Percentiles rank a stretch among this genome's conserved stretches.
Conservation (phyloP, 2,329 filamentous ascomycete genomes). For the Scedosporium dehoogii region DNA sequence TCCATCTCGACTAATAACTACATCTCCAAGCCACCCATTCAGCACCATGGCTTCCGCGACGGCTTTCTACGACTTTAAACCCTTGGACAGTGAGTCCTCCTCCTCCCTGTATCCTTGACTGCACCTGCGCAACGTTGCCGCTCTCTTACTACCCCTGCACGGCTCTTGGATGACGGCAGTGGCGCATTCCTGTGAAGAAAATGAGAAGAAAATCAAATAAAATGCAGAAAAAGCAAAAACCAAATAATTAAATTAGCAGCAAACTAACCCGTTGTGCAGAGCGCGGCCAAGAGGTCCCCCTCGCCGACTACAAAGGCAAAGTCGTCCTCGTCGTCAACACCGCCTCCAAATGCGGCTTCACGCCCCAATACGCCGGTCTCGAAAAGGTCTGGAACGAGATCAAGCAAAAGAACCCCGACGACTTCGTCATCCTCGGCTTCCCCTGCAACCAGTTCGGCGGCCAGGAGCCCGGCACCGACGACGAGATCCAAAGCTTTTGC, state of each 20-base stretch:
- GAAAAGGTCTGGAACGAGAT: conserved; percentile 82
- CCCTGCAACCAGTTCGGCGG: conserved; percentile 95
- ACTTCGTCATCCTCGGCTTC: conserved; percentile 87
- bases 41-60: conserved; percentile 35
- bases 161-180: background rate
- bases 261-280: background rate
- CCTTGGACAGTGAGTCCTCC: conserved; percentile 59
- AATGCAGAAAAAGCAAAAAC: too few species aligned
- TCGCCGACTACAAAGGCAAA: conserved; percentile 73
- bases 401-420: conserved; percentile 56
- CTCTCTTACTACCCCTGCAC: background rate
- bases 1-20: background rate
- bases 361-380: conserved; percentile 83
- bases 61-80: conserved; percentile 75
- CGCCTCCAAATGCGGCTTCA: conserved; percentile 97
- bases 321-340: conserved; percentile 96
- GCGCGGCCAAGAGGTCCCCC: conserved; percentile 59
- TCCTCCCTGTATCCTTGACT: background rate
- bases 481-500: conserved; percentile 77
- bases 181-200: background rate
- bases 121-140: background rate
- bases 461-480: conserved; percentile 79
- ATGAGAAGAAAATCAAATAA: too few species aligned
- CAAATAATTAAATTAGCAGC: background rate
- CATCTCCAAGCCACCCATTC: conserved; percentile 46